Conservation (phyloP, 768 basidiomycete genomes). For the Mycena galericulata region DNA sequence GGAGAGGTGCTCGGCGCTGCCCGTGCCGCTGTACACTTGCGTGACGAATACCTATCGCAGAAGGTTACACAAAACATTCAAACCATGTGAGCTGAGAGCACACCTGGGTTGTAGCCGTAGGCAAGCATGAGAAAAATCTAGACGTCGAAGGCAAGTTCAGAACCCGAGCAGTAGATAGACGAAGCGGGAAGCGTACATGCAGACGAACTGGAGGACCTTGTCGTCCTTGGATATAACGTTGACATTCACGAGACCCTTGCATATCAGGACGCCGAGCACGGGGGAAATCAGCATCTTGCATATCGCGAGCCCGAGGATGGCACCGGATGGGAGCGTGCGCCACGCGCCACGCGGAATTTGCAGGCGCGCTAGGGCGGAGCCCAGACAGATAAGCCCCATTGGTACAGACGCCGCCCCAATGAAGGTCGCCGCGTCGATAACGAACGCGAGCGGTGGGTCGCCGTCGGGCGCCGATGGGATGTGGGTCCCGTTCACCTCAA, state of each 20-base stretch:
- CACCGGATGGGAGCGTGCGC: slow-evolving; percentile 51
- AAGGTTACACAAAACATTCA: not conserved
- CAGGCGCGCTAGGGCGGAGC: slow-evolving; percentile 66
- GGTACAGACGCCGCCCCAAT: slow-evolving; percentile 75
- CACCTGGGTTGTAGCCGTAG: slow-evolving; percentile 72
- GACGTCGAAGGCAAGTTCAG: not conserved
- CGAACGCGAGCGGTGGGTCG: slow-evolving; percentile 71
- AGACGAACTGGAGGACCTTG: slow-evolving; percentile 64
- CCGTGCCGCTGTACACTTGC: slow-evolving; percentile 75
- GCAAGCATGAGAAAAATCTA: slow-evolving; percentile 71
- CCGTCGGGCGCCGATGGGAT: slow-evolving; percentile 73
- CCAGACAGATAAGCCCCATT: slow-evolving; percentile 70
- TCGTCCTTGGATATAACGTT: slow-evolving; percentile 54
- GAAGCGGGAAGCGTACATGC: slow-evolving; percentile 63
- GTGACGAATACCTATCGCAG: slow-evolving; percentile 67
- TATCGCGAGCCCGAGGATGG: slow-evolving; percentile 56
- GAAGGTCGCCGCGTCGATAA: slow-evolving; percentile 68
- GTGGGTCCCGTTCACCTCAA: slow-evolving; percentile 54
- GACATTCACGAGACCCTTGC: slow-evolving; percentile 49
- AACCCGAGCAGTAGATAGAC: not conserved
- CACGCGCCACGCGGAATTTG: slow-evolving; percentile 53
- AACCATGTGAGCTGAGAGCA: not conserved
- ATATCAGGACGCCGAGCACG: slow-evolving; percentile 61
- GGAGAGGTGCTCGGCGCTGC: slow-evolving; percentile 70
- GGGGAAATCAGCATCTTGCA: slow-evolving; percentile 59